Percentiles rank a stretch among this genome's conserved stretches.
These are phyloP conservation scores for Pseudozyma pruni DNA, from an alignment of 1,284 basidiomycete genomes.

Conservation along the genomic window DNA sequence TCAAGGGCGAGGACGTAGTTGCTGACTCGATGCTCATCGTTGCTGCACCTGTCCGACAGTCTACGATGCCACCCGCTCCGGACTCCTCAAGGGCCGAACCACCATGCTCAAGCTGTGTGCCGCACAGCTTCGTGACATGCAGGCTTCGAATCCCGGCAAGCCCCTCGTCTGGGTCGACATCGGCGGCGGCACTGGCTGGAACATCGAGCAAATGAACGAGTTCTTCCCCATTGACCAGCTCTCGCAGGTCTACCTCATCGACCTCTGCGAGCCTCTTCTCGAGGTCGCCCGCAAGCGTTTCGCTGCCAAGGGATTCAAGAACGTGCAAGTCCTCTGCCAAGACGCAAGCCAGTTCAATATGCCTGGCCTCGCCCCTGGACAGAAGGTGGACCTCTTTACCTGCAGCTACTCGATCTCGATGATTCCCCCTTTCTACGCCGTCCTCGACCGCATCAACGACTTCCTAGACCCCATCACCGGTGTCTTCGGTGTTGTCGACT, in stretches of 20 bases:
- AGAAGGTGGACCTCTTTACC: constrained; percentile 66
- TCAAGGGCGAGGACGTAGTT: neutral
- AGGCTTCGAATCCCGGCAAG: constrained; percentile 69
- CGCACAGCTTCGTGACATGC: constrained; percentile 74
- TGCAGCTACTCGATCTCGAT: constrained; percentile 68
- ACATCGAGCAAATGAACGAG: constrained; percentile 83
- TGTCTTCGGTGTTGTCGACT: constrained; percentile 79
- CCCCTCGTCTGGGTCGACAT: constrained; percentile 82
- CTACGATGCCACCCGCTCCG: constrained; percentile 65
- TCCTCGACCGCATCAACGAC: constrained; percentile 78
- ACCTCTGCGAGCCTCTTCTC: constrained; percentile 80
- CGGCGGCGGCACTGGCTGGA: constrained; percentile 84
- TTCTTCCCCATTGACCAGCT: constrained; percentile 72
- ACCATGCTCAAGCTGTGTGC: constrained; percentile 73
- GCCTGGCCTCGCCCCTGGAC: constrained; percentile 69
- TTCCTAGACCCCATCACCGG: constrained; percentile 77
- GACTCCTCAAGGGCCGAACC: constrained; percentile 63
- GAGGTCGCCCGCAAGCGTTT: constrained; percentile 79
- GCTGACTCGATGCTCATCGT: neutral
- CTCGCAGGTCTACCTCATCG: constrained; percentile 77
- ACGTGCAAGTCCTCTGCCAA: constrained; percentile 79
- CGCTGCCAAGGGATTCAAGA: constrained; percentile 77
- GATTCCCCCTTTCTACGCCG: constrained; percentile 78
- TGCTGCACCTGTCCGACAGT: constrained; percentile 30
- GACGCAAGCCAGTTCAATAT: constrained; percentile 79